Conservation (phyloP, 2,329 filamentous ascomycete species). For the Ophiosphaerella narmari region DNA sequence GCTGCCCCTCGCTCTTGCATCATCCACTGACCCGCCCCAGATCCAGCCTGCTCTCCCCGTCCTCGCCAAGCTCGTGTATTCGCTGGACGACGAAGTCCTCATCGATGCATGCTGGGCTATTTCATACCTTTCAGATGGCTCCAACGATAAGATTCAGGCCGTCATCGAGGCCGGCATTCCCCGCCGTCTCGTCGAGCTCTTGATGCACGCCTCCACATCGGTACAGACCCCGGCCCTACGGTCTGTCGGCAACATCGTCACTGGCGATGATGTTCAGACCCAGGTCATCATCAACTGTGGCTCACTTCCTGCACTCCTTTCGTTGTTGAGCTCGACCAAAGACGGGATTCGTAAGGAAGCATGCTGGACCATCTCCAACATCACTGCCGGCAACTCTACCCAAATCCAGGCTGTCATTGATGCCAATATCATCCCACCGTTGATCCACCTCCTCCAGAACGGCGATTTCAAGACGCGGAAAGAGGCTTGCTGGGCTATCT, state of each 20-base stretch:
- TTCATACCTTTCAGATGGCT: constrained; percentile 95
- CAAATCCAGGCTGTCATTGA: constrained; percentile 98
- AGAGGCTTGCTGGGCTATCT: constrained; percentile 99
- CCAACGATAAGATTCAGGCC: constrained; percentile 99
- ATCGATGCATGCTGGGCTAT: constrained; percentile 99
- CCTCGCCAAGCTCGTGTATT: constrained; percentile 96
- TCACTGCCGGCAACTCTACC: constrained; percentile 95
- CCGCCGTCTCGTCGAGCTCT: constrained; percentile 90
- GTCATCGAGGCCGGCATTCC: constrained; percentile 98
- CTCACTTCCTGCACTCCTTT: constrained; percentile 86
- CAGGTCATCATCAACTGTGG: constrained; percentile 99
- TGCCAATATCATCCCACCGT: constrained; percentile 91
- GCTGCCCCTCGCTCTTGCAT: background rate
- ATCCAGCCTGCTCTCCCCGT: constrained; percentile 94
- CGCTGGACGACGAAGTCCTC: constrained; percentile 94
- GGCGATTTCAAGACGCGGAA: constrained; percentile 99
- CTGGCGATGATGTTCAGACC: constrained; percentile 96
- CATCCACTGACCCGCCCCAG: constrained; percentile 52
- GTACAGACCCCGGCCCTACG: constrained; percentile 96
- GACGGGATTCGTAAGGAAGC: constrained; percentile 99
- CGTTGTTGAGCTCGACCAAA: constrained; percentile 93
- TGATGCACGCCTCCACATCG: constrained; percentile 97
- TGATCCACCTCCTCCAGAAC: constrained; percentile 94
- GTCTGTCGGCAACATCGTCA: constrained; percentile 98
- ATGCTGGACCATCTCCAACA: constrained; percentile 99